Base-by-base conservation (phyloP, 192 early-diverging fungal genomes). In the Thamnidium elegans region DNA sequence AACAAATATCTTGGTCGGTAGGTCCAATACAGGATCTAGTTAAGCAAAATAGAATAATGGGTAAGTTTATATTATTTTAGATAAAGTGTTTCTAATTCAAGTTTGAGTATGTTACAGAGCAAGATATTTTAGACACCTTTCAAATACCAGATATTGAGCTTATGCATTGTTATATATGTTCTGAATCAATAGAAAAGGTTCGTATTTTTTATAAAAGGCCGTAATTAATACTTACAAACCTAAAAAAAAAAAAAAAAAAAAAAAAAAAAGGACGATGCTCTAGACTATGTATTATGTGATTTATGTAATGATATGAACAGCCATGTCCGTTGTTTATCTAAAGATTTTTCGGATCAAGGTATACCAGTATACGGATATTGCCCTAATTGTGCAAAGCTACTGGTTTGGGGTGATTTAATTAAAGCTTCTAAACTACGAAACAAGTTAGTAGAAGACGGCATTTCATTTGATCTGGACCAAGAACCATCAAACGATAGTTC, bases 351-450 rank as follows among this genome's bases (percentile, higher is more conserved):
- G 8, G 46, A 21, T 23, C 32, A 46, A 15, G 55, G 34, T 34
- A 31, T 67, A 23, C 65, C 65, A 3, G 26, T 58, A 0, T 17
- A 58, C n/a, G 65, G 65, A 4, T 23, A 54, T 3, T 67, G 65
- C 65, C 65, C 65, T 32, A 46, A 21, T 13, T 67, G 65, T 36
- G 19, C 17, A 14, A 39, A 7, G 4, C n/a, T 11, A 11, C 44
- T 67, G 10, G 34, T 45, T 26, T 67, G 65, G 65, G 65, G 53
- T n/a, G 65, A 67, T 48, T 15, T 56, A 36, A 67, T 67, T 47
- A 34, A 58, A 34, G n/a, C 44, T 3, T 39, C 62, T 21, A 45
- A 50, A 63, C 36, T 39, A 39, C 36, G 36, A 39, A 39, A 39
- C 9, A 39, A 39, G 36, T 6, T 39, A 10, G 36, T 39, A 39